phyloP scores from a whole-genome alignment of 345 rosid genomes.

The Zanthoxylum bungeanum region DNA sequence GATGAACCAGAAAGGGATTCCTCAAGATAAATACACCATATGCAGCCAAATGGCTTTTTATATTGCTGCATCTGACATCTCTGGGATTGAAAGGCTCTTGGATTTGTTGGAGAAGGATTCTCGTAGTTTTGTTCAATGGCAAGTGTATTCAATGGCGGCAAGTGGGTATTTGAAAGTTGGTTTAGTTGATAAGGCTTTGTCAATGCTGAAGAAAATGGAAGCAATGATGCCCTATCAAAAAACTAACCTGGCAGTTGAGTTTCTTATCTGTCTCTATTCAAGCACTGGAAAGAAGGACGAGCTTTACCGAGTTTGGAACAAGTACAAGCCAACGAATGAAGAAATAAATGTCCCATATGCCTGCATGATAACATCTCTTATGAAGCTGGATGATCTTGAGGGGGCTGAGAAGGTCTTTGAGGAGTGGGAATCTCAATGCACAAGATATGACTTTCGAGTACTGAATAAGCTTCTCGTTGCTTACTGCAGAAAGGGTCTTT shows the following conservation, averaged over 20 bases:
- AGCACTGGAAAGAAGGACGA: slow-evolving; percentile 19
- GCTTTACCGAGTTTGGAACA: slow-evolving; percentile 29
- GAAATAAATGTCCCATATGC: background rate
- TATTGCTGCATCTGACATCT: slow-evolving; percentile 18
- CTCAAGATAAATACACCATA: slow-evolving; percentile 18
- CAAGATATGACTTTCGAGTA: slow-evolving; percentile 16
- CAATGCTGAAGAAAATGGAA: slow-evolving; percentile 25
- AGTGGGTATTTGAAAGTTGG: slow-evolving; percentile 27
- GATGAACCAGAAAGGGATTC: slow-evolving; percentile 25
- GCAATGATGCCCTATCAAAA: background rate
- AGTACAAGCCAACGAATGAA: slow-evolving; percentile 5
- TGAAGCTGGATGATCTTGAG: slow-evolving; percentile 26
- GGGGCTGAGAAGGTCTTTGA: slow-evolving; percentile 33
- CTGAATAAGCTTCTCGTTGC: slow-evolving; percentile 22
- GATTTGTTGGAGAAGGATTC: slow-evolving; percentile 7
- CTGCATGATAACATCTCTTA: slow-evolving; percentile 19
- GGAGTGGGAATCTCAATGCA: slow-evolving; percentile 26
- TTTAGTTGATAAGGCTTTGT: slow-evolving; percentile 16
- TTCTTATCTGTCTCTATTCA: slow-evolving; percentile 21
- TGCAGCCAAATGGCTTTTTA: slow-evolving; percentile 8
- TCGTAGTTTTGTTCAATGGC: slow-evolving; percentile 10
- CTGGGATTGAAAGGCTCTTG: slow-evolving; percentile 22
- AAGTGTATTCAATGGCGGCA: slow-evolving; percentile 19
- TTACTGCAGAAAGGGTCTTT: slow-evolving; percentile 23
- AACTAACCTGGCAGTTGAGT: background rate